Conservation (phyloP, 1,284 basidiomycete genomes). For the Meripilus lineatus region DNA sequence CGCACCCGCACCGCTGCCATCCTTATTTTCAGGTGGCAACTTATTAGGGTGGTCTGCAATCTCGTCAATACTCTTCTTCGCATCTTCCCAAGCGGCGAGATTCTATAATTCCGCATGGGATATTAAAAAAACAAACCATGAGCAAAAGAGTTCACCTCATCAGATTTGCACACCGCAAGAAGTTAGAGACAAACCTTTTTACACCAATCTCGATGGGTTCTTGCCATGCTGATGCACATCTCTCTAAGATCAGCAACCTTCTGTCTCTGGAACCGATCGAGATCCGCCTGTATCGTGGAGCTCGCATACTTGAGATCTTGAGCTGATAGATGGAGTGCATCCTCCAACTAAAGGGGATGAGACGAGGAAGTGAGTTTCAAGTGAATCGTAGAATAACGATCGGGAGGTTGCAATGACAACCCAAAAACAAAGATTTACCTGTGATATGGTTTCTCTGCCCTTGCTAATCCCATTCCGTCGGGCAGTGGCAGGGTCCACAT, state of each 20-base stretch:
- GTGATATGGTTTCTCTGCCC: conserved; percentile 90
- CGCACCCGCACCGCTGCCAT: conserved; percentile 8
- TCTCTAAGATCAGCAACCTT: conserved; percentile 95
- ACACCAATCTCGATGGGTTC: conserved; percentile 93
- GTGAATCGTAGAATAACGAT: not conserved
- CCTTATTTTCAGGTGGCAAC: conserved; percentile 33
- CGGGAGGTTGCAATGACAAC: not conserved
- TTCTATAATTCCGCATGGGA: conserved; percentile 53
- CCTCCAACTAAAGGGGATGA: conserved; percentile 66
- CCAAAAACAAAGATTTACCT: conserved; percentile 46
- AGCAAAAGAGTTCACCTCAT: no score
- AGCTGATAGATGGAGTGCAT: conserved; percentile 83
- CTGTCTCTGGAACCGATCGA: conserved; percentile 97
- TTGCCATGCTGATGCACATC: conserved; percentile 88
- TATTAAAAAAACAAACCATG: no score
- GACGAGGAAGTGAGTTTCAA: not conserved
- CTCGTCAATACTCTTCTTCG: conserved; percentile 83
- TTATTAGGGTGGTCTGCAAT: conserved; percentile 88
- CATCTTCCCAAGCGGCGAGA: conserved; percentile 94
- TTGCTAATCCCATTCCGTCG: conserved; percentile 91
- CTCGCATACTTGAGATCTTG: conserved; percentile 95
- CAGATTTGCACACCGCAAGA: not conserved
- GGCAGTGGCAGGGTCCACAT: conserved; percentile 95
- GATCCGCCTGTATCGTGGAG: conserved; percentile 93
- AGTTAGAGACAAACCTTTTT: conserved; percentile 60